These are phyloP conservation scores for Circinella minor DNA, from an alignment of 371 early-diverging fungal species.

Conservation along the genomic window DNA sequence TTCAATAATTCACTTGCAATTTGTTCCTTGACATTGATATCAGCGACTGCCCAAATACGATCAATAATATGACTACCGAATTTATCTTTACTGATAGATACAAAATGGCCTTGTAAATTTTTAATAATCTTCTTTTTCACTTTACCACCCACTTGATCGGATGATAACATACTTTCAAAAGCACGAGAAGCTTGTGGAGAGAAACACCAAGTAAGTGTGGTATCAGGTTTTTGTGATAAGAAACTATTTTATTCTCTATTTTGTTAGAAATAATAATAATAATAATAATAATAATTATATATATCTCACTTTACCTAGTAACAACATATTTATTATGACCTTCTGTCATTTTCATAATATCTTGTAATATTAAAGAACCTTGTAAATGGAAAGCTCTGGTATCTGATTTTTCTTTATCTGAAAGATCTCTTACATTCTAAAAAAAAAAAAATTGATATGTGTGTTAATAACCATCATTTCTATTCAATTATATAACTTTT, in stretches of 20 bases:
- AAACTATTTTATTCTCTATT: conserved; percentile 30
- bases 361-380: conserved; percentile 75
- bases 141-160: conserved; percentile 57
- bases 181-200: conserved; percentile 78
- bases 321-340: conserved; percentile 62
- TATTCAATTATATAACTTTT: neutral
- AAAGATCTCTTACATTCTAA: conserved; percentile 38
- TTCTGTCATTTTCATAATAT: conserved; percentile 67
- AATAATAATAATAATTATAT: neutral
- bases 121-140: conserved; percentile 72
- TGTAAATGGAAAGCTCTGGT: conserved; percentile 66
- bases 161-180: conserved; percentile 70
- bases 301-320: conserved; percentile 43
- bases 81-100: conserved; percentile 69
- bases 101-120: conserved; percentile 61
- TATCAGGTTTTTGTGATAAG: conserved; percentile 58
- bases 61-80: conserved; percentile 85
- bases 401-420: conserved; percentile 42
- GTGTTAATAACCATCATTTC: too few relatives aligned
- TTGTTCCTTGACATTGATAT: conserved; percentile 73
- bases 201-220: conserved; percentile 63
- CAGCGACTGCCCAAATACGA: conserved; percentile 76
- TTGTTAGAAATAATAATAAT: neutral
- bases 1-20: conserved; percentile 75
- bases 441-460: neutral